Evolutionary conservation across 129 eudicot species (phyloP).

Genomic region (Helichrysum umbraculigerum): DNA sequence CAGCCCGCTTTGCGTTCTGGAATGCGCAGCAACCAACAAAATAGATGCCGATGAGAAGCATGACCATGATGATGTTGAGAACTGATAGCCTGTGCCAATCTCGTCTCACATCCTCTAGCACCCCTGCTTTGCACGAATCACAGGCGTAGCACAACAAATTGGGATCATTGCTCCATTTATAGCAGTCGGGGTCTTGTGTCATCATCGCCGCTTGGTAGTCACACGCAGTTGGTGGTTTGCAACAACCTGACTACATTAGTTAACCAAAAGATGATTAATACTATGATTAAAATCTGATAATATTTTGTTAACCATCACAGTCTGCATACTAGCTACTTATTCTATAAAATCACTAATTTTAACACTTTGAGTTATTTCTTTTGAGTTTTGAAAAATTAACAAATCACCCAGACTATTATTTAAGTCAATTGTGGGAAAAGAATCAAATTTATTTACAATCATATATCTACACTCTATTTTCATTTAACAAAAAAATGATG

Average conservation of each 20-base stretch:
- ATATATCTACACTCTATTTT: neutral
- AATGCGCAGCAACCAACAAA: slow-evolving; percentile 89
- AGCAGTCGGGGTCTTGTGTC: slow-evolving; percentile 78
- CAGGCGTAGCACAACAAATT: slow-evolving; percentile 73
- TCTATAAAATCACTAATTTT: too few species aligned
- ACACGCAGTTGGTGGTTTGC: slow-evolving; percentile 93
- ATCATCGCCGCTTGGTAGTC: slow-evolving; percentile 48
- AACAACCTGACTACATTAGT: slow-evolving; percentile 83
- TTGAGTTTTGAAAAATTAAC: neutral
- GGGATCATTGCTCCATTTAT: slow-evolving; percentile 75
- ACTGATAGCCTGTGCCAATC: slow-evolving; percentile 83
- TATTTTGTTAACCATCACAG: too few species aligned
- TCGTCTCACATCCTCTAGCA: slow-evolving; percentile 60
- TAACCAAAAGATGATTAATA: slow-evolving; percentile 14
- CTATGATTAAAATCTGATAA: neutral
- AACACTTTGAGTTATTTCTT: neutral
- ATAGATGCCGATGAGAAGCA: slow-evolving; percentile 72
- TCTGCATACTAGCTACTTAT: too few species aligned
- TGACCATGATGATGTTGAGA: slow-evolving; percentile 62
- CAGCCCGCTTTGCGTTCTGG: slow-evolving; percentile 65
- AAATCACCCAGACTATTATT: too few species aligned
- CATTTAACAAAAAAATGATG: too few species aligned
- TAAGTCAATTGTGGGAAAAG: too few species aligned
- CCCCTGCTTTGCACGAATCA: slow-evolving; percentile 97
- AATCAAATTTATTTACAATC: too few species aligned